Base-by-base conservation (phyloP, 2,329 filamentous ascomycete species). In the Lachnellula hyalina region DNA sequence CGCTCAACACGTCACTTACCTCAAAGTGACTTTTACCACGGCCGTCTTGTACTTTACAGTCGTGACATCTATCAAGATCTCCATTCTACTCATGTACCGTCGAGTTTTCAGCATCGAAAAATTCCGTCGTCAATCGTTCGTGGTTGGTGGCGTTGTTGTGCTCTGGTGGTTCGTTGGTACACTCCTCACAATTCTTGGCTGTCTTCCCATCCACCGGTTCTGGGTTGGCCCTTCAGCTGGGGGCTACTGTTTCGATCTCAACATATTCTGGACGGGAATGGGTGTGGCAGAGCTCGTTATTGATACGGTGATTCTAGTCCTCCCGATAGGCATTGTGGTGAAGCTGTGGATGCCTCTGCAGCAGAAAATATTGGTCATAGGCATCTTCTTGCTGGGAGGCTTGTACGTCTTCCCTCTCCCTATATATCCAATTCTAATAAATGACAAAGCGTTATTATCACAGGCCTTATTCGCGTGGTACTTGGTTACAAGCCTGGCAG, bases 401-500 rank as follows among this genome's bases (percentile, higher is more conserved):
- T 51, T 51, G 49, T 51, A 51, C 11, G 49, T 51, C 8, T 14
- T 11, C 25, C 35, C 32, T 12, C 5, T 8, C 11, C 19, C 3
- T 14, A 19, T 5, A 2, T 25, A 4, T 42, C 21, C 23, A 3
- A 2, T 14, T 19, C 36, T 21, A 28, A 50, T n/a, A 28, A 25
- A 42, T 2, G 14, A 7, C n/a, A 11, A n/a, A 58, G 56, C 48
- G 56, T 58, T 23, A 40, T 58, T 3, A 12, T 58, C 12, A 56
- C 56, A 12, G 54, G 54, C 7, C 21, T 58, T 23, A 47, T 58
- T 28, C 53, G 54, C 9, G 47, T 53, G 12, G 41, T 53, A 17
- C 42, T 58, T 19, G 54, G 50, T 35, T 58, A 58, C 35, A 48
- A 44, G 11, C 53, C 47, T 2, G 56, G 56, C 6, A 56, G 56